Percentiles rank a stretch among this genome's conserved stretches.
These are phyloP conservation scores for Heracleum sosnowskyi DNA, from an alignment of 129 eudicot genomes.

Conservation along the genomic window DNA sequence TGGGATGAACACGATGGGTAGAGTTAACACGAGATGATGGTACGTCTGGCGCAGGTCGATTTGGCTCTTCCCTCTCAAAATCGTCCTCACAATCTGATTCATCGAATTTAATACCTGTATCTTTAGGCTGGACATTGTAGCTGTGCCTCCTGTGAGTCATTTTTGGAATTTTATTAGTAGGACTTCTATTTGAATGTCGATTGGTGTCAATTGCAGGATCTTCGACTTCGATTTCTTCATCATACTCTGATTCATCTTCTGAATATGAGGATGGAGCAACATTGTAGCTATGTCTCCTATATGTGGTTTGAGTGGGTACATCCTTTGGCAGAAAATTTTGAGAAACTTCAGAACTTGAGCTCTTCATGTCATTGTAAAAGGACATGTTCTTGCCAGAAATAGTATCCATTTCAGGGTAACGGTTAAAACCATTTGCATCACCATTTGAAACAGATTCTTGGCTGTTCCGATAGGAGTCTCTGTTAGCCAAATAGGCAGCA, in stretches of 20 bases:
- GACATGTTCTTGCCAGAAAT: background rate
- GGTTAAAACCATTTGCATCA: background rate
- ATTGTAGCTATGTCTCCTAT: constrained; percentile 48
- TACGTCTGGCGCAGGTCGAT: constrained; percentile 52
- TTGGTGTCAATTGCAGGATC: constrained; percentile 10
- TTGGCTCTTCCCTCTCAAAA: constrained; percentile 38
- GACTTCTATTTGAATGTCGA: background rate
- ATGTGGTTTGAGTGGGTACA: constrained; percentile 9
- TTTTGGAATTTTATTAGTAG: constrained; percentile 23
- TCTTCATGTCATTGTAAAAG: constrained; percentile 13
- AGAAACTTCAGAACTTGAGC: constrained; percentile 26
- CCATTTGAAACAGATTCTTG: constrained; percentile 16
- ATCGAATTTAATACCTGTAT: constrained; percentile 56
- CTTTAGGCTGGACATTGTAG: constrained; percentile 46
- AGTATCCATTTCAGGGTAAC: background rate
- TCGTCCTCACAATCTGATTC: constrained; percentile 78
- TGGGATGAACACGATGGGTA: constrained; percentile 79
- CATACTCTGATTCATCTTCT: constrained; percentile 56
- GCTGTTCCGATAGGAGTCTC: constrained; percentile 28
- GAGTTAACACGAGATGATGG: constrained; percentile 23
- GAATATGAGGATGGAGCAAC: constrained; percentile 28
- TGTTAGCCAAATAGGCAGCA: constrained; percentile 64
- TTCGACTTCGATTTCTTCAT: constrained; percentile 42
- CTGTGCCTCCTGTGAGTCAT: constrained; percentile 51
- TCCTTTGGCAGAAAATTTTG: constrained; percentile 2